Base-by-base conservation (phyloP, 306 rosid genomes). In the Cicer pinnatifidum region DNA sequence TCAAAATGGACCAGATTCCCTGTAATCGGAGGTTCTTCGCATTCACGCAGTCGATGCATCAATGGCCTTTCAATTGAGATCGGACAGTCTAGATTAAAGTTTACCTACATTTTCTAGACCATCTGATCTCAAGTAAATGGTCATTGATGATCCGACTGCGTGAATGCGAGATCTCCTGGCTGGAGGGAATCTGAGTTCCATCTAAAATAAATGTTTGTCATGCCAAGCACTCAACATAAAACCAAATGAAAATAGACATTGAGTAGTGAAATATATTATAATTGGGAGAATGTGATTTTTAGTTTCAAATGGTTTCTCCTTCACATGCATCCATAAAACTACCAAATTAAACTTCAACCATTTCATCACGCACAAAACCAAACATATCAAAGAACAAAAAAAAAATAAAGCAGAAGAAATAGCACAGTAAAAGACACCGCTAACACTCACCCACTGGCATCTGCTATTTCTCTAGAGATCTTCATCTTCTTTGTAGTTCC, bases 401-500 rank as follows among this genome's bases (percentile, higher is more conserved):
- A 20, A 7, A 0, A n/a, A 33, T 9, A 44, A 12, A 28, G 7
- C 8, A 28, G 7, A 81, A 47, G 23, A 71, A 50, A 62, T 54
- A 64, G 17, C 11, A 16, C 47, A 13, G 9, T 3, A 58, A 44
- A n/a, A 54, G 16, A 17, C 69, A 39, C 4, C 16, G 35, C 45
- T 41, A 71, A 5, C 52, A 79, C 86, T 78, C 73, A 88, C 90
- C 90, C 92, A 74, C 82, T 80, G 3, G 73, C 75, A 75, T 88
- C 90, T 4, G 76, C 82, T 54, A 86, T 83, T 75, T 86, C 92
- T 86, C 92, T 82, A 51, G 84, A 80, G 37, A 88, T 88, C 81
- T 86, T 88, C 90, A 86, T 86, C 81, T 86, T 88, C 78, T 82
- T 88, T 28, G 88, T 81, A 44, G 85, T 71, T 54, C 92, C 92